Conservation (phyloP, 1,139 yeast species). For the Zygoascus sp. region DNA sequence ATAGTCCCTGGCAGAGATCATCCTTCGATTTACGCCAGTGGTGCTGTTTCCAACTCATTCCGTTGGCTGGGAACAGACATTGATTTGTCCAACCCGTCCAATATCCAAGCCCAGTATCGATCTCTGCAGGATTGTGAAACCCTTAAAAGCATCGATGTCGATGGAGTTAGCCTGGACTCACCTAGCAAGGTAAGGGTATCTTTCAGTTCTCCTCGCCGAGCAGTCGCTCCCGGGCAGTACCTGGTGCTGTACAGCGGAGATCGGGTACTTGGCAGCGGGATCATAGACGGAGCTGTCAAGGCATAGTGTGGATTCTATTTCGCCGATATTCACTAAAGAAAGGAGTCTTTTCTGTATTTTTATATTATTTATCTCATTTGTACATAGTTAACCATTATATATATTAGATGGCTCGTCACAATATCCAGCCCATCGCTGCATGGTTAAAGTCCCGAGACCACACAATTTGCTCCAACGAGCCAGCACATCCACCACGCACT, state of each 20-base stretch:
- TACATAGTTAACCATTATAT: too few relatives aligned
- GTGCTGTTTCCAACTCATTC: conserved; percentile 46
- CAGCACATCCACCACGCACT: neutral
- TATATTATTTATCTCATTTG: too few relatives aligned
- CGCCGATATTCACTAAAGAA: too few relatives aligned
- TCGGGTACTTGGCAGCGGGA: conserved; percentile 75
- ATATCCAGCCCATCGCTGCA: too few relatives aligned
- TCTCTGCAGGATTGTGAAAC: conserved; percentile 59
- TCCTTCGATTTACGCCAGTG: conserved; percentile 49
- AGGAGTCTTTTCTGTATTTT: too few relatives aligned
- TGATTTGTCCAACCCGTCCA: conserved; percentile 19
- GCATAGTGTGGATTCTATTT: too few relatives aligned
- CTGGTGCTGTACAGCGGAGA: conserved; percentile 66
- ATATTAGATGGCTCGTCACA: too few relatives aligned
- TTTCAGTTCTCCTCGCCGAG: conserved; percentile 50
- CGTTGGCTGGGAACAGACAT: conserved; percentile 44
- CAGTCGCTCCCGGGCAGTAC: conserved; percentile 88
- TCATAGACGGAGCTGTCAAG: conserved; percentile 32
- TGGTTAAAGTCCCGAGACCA: too few relatives aligned
- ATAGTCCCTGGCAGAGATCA: conserved; percentile 74
- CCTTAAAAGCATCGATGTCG: conserved; percentile 27
- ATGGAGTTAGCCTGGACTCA: conserved; percentile 18
- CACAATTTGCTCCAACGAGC: neutral
- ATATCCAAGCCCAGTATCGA: conserved; percentile 55
- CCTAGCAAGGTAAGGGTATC: conserved; percentile 29